Evolutionary conservation across 1,284 basidiomycete genomes (phyloP), one percentile per base, ranked within the genome.

Genomic region (Albatrellus sp.): DNA sequence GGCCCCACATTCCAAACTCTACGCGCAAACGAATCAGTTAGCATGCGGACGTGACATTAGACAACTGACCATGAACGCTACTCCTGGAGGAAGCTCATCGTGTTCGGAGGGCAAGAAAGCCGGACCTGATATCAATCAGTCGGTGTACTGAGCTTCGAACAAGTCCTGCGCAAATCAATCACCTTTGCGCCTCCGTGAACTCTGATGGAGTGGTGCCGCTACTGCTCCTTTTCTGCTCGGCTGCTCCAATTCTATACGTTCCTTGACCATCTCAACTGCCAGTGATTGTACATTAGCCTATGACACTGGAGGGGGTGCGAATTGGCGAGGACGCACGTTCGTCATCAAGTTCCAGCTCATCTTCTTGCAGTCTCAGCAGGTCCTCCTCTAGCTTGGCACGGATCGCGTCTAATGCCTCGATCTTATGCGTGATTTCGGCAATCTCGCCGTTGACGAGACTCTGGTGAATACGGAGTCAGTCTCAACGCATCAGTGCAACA

Each of bases 91-190:
- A 45, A 99, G 69, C 46, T 97, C 91, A 55, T 96, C 91, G 55
- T 99, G 96, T 61, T 98, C 96, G 12, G 90, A 94, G 1, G 94
- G 94, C 48, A 99, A 64, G 69, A 99, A 98, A 7, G 89, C 87
- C 0, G 94, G 93, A 0, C 91, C 87, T 82, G 53, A 8, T 47
- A 34, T 34, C 38, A 5, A 43, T 33, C 40, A 5, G 42, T 33
- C 42, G 53, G 54, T 52, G 50, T 57, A 48, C 48, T 52, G 38
- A 33, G 37, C 34, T 14, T 37, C 36, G 28, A n/a, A 12, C 9
- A 42, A 31, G 28, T 46, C 14, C 17, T 17, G 41, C 51, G 29
- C 52, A n/a, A n/a, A n/a, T 24, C 3, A 24, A 24, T 24, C 24
- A 81, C 81, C 87, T 71, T 85, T 88, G 46, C 84, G 72, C 56